Conservation (phyloP, 163 green algal species). For the Chlamydomonas reinhardtii region DNA sequence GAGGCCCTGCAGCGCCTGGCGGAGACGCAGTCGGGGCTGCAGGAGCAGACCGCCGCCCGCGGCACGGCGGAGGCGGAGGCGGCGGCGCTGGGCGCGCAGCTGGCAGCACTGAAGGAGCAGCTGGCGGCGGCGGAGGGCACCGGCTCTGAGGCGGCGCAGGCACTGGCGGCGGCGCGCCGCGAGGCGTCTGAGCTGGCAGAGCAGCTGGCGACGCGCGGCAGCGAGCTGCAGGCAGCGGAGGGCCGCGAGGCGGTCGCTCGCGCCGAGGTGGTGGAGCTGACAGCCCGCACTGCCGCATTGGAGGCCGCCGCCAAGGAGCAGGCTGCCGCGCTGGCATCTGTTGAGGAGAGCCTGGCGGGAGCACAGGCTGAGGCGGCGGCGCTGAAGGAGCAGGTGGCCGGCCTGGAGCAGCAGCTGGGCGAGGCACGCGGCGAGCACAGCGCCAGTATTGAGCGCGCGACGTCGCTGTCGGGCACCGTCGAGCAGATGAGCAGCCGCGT, state of each 20-base stretch:
- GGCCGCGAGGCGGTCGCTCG: background rate
- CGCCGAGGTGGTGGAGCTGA: background rate
- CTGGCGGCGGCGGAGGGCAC: conserved; percentile 12
- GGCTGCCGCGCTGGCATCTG: background rate
- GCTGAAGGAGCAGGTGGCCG: conserved; percentile 4
- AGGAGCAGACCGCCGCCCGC: conserved; percentile 23
- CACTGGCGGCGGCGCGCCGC: background rate
- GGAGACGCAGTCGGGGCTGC: background rate
- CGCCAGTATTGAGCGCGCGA: background rate
- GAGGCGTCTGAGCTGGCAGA: background rate
- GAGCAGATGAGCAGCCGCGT: background rate
- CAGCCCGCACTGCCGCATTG: background rate
- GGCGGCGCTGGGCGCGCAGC: background rate
- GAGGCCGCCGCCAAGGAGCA: background rate
- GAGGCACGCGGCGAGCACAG: background rate
- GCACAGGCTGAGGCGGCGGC: background rate
- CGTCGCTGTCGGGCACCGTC: background rate
- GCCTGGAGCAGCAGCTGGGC: conserved; percentile 12
- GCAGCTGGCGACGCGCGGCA: background rate
- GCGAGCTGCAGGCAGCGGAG: background rate
- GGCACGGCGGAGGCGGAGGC: conserved; percentile 22
- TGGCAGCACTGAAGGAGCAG: conserved; percentile 14
- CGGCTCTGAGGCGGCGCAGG: background rate
- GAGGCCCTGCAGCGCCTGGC: background rate
- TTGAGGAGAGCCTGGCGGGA: background rate